Evolutionary conservation across 345 rosid species (phyloP), one percentile per base, ranked within the genome.

Genomic region (Eutrema heterophyllum): DNA sequence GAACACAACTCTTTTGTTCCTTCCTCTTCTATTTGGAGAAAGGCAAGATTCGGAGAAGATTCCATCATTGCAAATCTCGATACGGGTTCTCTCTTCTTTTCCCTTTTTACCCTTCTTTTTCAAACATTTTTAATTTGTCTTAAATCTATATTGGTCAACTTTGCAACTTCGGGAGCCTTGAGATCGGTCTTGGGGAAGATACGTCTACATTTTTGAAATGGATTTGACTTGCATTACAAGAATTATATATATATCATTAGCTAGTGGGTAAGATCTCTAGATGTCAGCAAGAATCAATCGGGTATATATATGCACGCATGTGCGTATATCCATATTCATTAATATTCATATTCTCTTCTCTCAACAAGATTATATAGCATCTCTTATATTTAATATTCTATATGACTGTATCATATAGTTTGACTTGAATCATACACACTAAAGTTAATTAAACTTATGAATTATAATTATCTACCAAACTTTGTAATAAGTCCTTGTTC

Each of bases 11-110:
- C 88, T 21, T 55, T 41, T 0, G 33, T 79, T 33, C 79, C 80
- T 6, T 72, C 86, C 3, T 60, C 79, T 21, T 86, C 96, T 13
- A 57, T 87, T 46, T 91, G 97, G 99, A 81, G 75, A 49, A 85
- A 83, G 55, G 87, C 97, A 7, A 81, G 87, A 61, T 89, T 75
- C 45, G 99, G 97, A 15, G 85, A 88, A 83, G 93, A 89, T 59
- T 54, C 84, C 21, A 94, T 89, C 64, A 87, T 94, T 15, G 98
- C 90, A 44, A 94, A 89, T 78, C 91, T 94, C 43, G 98, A 94
- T 80, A 71, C 97, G 0, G 97, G 98, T 91, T 18, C 67, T 30
- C n/a, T 11, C 24, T 39, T 55, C 30, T 54, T 27, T 62, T 13
- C n/a, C 35, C 0, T 26, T 64, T 16, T 32, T 41, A 53, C 56